Evolutionary conservation across 2,329 filamentous ascomycete species (phyloP).

Genomic region (Colletotrichum noveboracense): DNA sequence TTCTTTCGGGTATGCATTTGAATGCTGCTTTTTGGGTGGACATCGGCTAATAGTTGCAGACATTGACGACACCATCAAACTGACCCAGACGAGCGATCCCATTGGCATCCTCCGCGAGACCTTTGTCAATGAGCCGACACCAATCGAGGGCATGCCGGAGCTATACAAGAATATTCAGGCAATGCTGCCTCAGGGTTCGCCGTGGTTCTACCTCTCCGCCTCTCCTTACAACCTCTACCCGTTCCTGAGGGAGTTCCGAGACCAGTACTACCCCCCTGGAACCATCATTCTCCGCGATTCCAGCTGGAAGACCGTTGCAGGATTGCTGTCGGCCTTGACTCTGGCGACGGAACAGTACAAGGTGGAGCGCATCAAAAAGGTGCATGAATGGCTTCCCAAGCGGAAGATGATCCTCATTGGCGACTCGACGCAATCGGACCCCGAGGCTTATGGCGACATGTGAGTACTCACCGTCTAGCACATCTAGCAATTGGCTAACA

Average conservation of each 20-base stretch:
- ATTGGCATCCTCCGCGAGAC: conserved; percentile 83
- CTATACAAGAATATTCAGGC: conserved; percentile 73
- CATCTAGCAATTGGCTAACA: neutral
- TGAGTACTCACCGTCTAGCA: conserved; percentile 43
- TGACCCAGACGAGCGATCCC: conserved; percentile 81
- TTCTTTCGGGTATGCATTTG: conserved; percentile 69
- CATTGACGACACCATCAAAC: conserved; percentile 94
- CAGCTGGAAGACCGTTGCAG: conserved; percentile 83
- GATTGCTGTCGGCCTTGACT: conserved; percentile 80
- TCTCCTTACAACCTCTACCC: conserved; percentile 95
- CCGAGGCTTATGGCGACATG: conserved; percentile 86
- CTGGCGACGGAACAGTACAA: conserved; percentile 88
- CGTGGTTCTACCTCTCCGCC: conserved; percentile 93
- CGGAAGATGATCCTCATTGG: conserved; percentile 85
- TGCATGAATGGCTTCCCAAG: conserved; percentile 79
- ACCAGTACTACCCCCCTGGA: conserved; percentile 74
- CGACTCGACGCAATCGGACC: conserved; percentile 90
- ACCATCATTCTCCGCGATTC: conserved; percentile 85
- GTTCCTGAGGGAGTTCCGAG: conserved; percentile 78
- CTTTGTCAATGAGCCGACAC: conserved; percentile 76
- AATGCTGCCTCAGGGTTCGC: conserved; percentile 60
- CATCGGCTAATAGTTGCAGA: conserved; percentile 54
- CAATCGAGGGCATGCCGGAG: conserved; percentile 82
- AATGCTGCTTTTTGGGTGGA: neutral
- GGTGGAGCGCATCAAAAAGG: conserved; percentile 76